Base-by-base conservation (phyloP, 192 early-diverging fungal species). In the Backusella circina region DNA sequence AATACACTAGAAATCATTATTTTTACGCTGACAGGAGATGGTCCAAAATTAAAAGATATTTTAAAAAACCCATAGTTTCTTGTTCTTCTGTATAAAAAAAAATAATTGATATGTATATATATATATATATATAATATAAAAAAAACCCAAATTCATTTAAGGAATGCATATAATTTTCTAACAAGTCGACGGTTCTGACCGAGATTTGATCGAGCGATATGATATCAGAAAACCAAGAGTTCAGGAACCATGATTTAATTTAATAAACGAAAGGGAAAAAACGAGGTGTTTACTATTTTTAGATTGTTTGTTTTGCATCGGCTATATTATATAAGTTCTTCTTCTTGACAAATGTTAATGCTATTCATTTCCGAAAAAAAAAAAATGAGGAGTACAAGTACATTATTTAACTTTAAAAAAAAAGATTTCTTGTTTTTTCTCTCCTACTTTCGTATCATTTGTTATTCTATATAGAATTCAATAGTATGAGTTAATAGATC, bases 141-240 rank as follows among this genome's bases (percentile, higher is more conserved):
- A 47, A 47, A 47, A 47, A 18, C 0, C n/a, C n/a, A 47, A 47
- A 47, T 47, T 47, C 44, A 47, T 47, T 47, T 47, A 5, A n/a
- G 5, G 18, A 47, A n/a, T 47, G 18, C 44, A 47, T 47, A n/a
- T n/a, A 21, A n/a, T 47, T 47, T 18, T 47, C 18, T 47, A 47
- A 47, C 18, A 47, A 47, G 44, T 18, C 5, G 44, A n/a, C 44
- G 18, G 44, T n/a, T 18, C 44, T 47, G 44, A 16, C 44, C 18
- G 44, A 47, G 5, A 47, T n/a, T 35, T 47, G 44, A 47, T 47
- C 44, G 44, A 47, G 44, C 18, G 44, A 47, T 47, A 47, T 21
- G 44, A n/a, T 47, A 47, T 97, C 95, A 76, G 95, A 88, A 72
- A 98, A 41, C 39, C 39, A 41, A 41, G 15, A 47, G 44, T 16